These are phyloP conservation scores for Ormosia emarginata DNA, from an alignment of 306 rosid species.

Conservation along the genomic window DNA sequence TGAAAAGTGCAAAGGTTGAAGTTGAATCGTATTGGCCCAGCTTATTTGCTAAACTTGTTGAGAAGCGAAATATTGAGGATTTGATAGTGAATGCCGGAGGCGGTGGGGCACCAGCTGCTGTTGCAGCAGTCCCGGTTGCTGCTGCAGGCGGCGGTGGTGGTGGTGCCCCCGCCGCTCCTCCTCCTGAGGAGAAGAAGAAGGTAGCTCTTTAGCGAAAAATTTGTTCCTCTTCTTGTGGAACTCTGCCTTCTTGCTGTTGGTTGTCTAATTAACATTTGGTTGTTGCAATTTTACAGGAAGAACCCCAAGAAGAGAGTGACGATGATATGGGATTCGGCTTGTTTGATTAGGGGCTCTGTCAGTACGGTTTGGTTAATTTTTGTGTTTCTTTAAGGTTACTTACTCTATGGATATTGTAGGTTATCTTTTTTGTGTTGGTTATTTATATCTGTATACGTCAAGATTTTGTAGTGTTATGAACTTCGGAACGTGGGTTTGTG, in stretches of 20 bases:
- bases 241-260: background rate
- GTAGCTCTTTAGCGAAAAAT: background rate
- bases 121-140: slow-evolving; percentile 53
- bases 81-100: slow-evolving; percentile 65
- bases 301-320: slow-evolving; percentile 70
- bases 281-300: slow-evolving; percentile 46
- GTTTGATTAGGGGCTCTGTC: slow-evolving; percentile 51
- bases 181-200: slow-evolving; percentile 73
- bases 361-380: slow-evolving; percentile 8
- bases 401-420: slow-evolving; percentile 11
- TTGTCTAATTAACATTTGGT: background rate
- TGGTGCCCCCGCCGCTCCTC: slow-evolving; percentile 57
- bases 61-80: slow-evolving; percentile 61
- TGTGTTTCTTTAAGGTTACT: background rate
- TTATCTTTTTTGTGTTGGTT: background rate
- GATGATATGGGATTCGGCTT: slow-evolving; percentile 74
- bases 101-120: slow-evolving; percentile 59
- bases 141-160: slow-evolving; percentile 30
- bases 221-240: background rate
- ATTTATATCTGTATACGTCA: slow-evolving; percentile 1
- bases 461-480: slow-evolving; percentile 17
- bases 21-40: slow-evolving; percentile 68
- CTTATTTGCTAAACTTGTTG: slow-evolving; percentile 75
- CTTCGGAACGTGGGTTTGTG: background rate
- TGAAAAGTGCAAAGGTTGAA: slow-evolving; percentile 52